Percentiles rank a stretch among this genome's conserved stretches.
These are phyloP conservation scores for Bryum argenteum DNA, from an alignment of 225 moss, liverwort and hornwort species.

Conservation along the genomic window DNA sequence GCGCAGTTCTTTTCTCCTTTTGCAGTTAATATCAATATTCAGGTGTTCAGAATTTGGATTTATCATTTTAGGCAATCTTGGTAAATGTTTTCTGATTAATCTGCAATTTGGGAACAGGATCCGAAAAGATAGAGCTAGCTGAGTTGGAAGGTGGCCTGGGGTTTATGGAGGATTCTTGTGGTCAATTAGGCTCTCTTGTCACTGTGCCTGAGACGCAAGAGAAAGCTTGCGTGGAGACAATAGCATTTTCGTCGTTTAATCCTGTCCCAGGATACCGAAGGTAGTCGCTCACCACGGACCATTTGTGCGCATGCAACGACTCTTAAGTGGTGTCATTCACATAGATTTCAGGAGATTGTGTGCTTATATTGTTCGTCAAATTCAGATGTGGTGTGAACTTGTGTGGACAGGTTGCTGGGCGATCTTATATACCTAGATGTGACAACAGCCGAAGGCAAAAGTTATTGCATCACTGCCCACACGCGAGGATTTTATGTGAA, in stretches of 20 bases:
- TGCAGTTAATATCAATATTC: neutral
- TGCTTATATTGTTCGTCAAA: neutral
- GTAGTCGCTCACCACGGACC: slow-evolving; percentile 30
- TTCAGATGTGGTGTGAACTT: slow-evolving; percentile 10
- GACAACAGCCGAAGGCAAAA: slow-evolving; percentile 66
- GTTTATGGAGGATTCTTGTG: slow-evolving; percentile 76
- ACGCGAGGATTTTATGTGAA: slow-evolving; percentile 71
- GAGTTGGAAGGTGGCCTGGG: slow-evolving; percentile 81
- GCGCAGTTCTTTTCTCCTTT: neutral
- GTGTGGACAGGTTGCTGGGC: slow-evolving; percentile 67
- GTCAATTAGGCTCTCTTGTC: slow-evolving; percentile 58
- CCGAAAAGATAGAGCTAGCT: slow-evolving; percentile 58
- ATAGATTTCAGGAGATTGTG: neutral
- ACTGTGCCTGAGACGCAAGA: slow-evolving; percentile 48
- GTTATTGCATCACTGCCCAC: slow-evolving; percentile 65
- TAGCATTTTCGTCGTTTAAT: slow-evolving; percentile 85
- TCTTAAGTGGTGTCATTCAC: neutral
- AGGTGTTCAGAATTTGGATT: neutral
- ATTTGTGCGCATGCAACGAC: neutral
- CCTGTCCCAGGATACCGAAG: slow-evolving; percentile 85
- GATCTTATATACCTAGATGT: slow-evolving; percentile 86
- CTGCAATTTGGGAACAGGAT: slow-evolving; percentile 32
- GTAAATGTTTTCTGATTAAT: slow-evolving; percentile 1
- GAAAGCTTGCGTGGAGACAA: slow-evolving; percentile 63
- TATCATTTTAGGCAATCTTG: neutral